A percentile compares a stretch with the other conserved stretches of the same genome.
Conservation (phyloP, 1,284 basidiomycete species). For the Puccinia sorghi region DNA sequence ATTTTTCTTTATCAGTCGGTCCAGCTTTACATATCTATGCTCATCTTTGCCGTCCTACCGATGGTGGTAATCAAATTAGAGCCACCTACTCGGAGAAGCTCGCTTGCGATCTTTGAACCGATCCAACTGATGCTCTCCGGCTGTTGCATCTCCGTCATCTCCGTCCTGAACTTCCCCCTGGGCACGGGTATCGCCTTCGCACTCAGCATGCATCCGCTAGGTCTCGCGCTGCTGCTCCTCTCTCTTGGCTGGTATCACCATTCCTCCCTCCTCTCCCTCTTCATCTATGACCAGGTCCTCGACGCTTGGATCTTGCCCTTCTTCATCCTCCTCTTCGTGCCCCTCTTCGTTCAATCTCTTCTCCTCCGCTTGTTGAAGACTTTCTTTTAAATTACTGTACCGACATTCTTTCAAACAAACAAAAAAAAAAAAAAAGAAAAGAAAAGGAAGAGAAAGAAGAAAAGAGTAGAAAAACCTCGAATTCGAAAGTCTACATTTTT, state of each 20-base stretch:
- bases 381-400: slow-evolving; percentile 20
- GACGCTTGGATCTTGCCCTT: slow-evolving; percentile 30
- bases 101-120: slow-evolving; percentile 21
- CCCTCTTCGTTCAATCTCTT: slow-evolving; percentile 24
- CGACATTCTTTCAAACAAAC: not conserved
- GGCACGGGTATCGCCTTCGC: slow-evolving; percentile 15
- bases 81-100: not conserved
- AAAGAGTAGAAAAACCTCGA: too few relatives aligned
- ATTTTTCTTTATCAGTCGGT: slow-evolving; percentile 4
- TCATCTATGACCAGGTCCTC: slow-evolving; percentile 31
- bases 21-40: not conserved
- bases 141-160: slow-evolving; percentile 23
- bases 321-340: slow-evolving; percentile 9
- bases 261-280: not conserved
- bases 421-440: too few relatives aligned
- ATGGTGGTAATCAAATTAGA: not conserved
- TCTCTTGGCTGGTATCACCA: not conserved
- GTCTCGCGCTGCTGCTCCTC: not conserved
- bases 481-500: too few relatives aligned
- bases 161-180: slow-evolving; percentile 31
- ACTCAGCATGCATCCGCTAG: slow-evolving; percentile 12
- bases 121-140: slow-evolving; percentile 33
- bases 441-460: too few relatives aligned
- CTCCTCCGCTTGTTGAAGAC: slow-evolving; percentile 16
- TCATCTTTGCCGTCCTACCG: slow-evolving; percentile 23